Percentiles rank a stretch among this genome's conserved stretches.
phyloP scores from a whole-genome alignment of 805 yeast genomes.

The Schizosaccharomyces osmophilus region DNA sequence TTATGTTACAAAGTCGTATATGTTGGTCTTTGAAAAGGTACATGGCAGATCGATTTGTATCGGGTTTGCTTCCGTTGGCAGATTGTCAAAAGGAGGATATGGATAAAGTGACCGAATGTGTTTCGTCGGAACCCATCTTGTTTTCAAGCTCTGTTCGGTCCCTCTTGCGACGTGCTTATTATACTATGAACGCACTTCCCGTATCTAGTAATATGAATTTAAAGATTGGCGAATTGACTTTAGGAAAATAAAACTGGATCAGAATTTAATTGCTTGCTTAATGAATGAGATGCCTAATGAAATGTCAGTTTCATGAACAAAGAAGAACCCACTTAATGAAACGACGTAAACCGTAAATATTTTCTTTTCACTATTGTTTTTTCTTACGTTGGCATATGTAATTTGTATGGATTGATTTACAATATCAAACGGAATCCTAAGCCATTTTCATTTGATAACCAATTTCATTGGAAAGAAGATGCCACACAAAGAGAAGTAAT shows the following conservation, averaged over 20 bases:
- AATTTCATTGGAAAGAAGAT: too few species aligned
- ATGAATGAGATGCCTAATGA: background rate
- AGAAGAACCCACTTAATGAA: background rate
- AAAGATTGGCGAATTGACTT: background rate
- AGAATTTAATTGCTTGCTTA: background rate
- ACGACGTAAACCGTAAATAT: background rate
- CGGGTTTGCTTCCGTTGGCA: background rate
- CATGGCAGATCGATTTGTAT: background rate
- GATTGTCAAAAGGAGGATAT: background rate
- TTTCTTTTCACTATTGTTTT: too few species aligned
- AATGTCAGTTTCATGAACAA: background rate
- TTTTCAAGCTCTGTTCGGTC: background rate
- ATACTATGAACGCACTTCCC: background rate
- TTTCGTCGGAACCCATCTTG: background rate
- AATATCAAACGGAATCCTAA: too few species aligned
- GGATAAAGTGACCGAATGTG: background rate
- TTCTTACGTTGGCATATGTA: too few species aligned
- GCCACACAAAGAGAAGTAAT: too few species aligned
- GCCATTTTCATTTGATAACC: too few species aligned
- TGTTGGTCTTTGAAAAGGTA: background rate
- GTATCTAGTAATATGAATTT: background rate
- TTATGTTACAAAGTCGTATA: background rate
- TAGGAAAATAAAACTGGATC: background rate
- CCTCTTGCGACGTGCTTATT: background rate
- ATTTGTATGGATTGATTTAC: too few species aligned